Conservation (phyloP, 177 flowering plant species). For the Vitis hybrid region DNA sequence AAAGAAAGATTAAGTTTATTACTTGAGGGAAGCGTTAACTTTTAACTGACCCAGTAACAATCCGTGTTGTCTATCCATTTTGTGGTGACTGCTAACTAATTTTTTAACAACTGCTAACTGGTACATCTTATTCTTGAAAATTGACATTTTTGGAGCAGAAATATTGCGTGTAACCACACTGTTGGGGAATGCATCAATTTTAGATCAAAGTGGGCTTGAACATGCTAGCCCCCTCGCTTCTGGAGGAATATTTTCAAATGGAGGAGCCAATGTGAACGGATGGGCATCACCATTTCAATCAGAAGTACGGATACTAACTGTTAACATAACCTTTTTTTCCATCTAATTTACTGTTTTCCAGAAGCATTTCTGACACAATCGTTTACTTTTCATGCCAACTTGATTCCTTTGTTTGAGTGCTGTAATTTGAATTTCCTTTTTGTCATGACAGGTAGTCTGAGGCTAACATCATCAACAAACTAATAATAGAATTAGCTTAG, state of each 20-base stretch:
- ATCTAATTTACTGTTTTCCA: constrained; percentile 58
- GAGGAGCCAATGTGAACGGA: constrained; percentile 90
- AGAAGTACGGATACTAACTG: constrained; percentile 99
- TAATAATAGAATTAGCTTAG: constrained; percentile 17
- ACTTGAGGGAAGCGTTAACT: constrained; percentile 14
- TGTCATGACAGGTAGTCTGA: constrained; percentile 28
- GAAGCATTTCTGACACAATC: constrained; percentile 53
- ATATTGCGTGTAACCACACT: constrained; percentile 95
- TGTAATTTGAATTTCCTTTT: constrained; percentile 24
- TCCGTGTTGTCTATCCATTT: constrained; percentile 41
- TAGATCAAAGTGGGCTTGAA: constrained; percentile 97
- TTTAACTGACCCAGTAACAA: constrained; percentile 28
- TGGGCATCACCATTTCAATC: constrained; percentile 95
- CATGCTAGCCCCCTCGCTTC: constrained; percentile 94
- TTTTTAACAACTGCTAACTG: constrained; percentile 84
- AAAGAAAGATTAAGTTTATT: constrained; percentile 9
- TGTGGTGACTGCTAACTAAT: constrained; percentile 71
- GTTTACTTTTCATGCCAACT: constrained; percentile 53
- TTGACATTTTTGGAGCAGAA: constrained; percentile 99
- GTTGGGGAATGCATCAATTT: constrained; percentile 93
- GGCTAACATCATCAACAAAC: constrained; percentile 33
- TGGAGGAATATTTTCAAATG: constrained; percentile 93
- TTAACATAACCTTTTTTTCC: constrained; percentile 79
- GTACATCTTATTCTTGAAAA: constrained; percentile 93
- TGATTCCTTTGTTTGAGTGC: constrained; percentile 29